Evolutionary conservation across 805 yeast genomes (phyloP).

Genomic region (Candida maris): DNA sequence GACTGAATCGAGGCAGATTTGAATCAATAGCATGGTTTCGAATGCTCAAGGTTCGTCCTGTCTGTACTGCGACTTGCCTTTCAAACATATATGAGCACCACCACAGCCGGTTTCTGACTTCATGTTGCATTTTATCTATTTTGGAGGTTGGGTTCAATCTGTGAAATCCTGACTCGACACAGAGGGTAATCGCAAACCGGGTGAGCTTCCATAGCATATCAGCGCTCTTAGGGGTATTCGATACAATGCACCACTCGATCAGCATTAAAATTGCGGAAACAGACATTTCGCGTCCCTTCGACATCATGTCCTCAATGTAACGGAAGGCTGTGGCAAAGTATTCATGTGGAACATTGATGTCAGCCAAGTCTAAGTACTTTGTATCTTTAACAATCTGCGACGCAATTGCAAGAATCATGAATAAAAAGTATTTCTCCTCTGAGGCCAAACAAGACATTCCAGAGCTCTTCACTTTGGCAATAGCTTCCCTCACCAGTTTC

Average conservation of each 20-base stretch:
- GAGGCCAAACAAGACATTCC: neutral
- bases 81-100: constrained; percentile 6
- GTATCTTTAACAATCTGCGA: neutral
- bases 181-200: neutral
- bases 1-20: neutral
- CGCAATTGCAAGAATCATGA: constrained; percentile 1
- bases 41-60: constrained; percentile 5
- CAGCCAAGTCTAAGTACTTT: neutral
- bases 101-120: constrained; percentile 2
- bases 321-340: constrained; percentile 4
- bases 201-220: constrained; percentile 2
- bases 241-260: constrained; percentile 1
- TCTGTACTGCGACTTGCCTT: constrained; percentile 3
- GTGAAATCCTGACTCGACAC: constrained; percentile 4
- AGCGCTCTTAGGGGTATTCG: neutral
- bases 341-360: constrained; percentile 1
- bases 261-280: neutral
- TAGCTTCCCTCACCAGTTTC: neutral
- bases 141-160: constrained; percentile 1
- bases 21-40: constrained; percentile 5
- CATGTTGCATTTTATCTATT: neutral
- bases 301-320: constrained; percentile 1
- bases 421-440: constrained; percentile 1
- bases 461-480: neutral
- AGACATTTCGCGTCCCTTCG: neutral